phyloP scores from a whole-genome alignment of 371 early-diverging fungal genomes.

The Apophysomyces ossiformis region DNA sequence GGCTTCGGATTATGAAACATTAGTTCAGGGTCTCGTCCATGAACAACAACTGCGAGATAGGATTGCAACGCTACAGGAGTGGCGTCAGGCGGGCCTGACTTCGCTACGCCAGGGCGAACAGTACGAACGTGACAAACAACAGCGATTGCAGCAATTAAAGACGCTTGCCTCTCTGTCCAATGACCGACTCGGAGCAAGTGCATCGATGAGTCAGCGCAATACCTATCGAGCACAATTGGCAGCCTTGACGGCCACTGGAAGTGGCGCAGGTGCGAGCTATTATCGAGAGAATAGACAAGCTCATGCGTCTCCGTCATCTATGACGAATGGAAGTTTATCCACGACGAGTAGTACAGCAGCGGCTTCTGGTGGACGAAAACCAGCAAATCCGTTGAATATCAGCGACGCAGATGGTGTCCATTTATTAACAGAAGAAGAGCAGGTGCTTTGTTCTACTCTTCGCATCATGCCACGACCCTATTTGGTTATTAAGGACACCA shows the following conservation, averaged over 20 bases:
- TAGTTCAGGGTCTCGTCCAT: constrained; percentile 80
- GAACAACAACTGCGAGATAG: constrained; percentile 76
- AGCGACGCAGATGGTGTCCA: constrained; percentile 85
- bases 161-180: constrained; percentile 44
- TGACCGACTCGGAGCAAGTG: constrained; percentile 35
- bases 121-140: constrained; percentile 69
- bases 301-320: constrained; percentile 2
- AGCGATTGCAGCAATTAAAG: constrained; percentile 46
- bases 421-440: constrained; percentile 80
- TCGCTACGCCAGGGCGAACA: constrained; percentile 74
- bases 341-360: constrained; percentile 33
- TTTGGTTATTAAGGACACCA: constrained; percentile 86
- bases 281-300: constrained; percentile 33
- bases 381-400: constrained; percentile 78
- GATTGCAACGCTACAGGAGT: constrained; percentile 90
- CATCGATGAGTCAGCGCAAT: constrained; percentile 21
- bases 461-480: constrained; percentile 88
- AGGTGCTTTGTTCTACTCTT: constrained; percentile 79
- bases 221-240: constrained; percentile 31
- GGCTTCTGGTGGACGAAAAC: constrained; percentile 53
- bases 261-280: constrained; percentile 31
- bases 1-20: constrained; percentile 78
- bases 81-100: constrained; percentile 86
- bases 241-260: constrained; percentile 20
- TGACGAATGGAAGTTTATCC: constrained; percentile 10